Conservation (phyloP, 129 eudicot species). For the Chrysanthemum seticuspe region DNA sequence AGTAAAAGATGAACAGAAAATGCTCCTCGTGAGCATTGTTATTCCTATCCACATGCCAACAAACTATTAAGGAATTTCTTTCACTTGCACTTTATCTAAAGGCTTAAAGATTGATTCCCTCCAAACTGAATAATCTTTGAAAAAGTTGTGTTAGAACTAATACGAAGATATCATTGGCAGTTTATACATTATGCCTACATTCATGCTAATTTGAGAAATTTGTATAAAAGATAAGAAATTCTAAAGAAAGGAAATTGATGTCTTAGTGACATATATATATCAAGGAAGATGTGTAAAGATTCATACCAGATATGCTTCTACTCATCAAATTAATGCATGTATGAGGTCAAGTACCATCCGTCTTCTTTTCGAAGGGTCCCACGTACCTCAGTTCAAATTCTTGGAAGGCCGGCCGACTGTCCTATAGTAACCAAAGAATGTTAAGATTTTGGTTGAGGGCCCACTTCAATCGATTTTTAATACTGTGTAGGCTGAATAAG, state of each 20-base stretch:
- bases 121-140: slow-evolving; percentile 41
- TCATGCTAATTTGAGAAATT: slow-evolving; percentile 12
- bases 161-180: slow-evolving; percentile 15
- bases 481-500: slow-evolving; percentile 58
- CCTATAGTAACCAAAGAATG: slow-evolving; percentile 39
- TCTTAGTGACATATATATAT: slow-evolving; percentile 22
- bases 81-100: slow-evolving; percentile 49
- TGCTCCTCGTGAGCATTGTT: slow-evolving; percentile 33
- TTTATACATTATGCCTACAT: slow-evolving; percentile 1
- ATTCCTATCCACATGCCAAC: slow-evolving; percentile 68
- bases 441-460: slow-evolving; percentile 38
- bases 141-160: slow-evolving; percentile 33
- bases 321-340: slow-evolving; percentile 37
- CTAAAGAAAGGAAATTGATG: slow-evolving; percentile 23
- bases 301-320: slow-evolving; percentile 40
- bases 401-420: slow-evolving; percentile 33
- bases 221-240: slow-evolving; percentile 9
- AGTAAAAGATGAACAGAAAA: slow-evolving; percentile 17
- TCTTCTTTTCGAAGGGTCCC: slow-evolving; percentile 45
- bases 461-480: slow-evolving; percentile 32
- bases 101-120: slow-evolving; percentile 62
- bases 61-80: slow-evolving; percentile 54
- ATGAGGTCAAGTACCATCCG: slow-evolving; percentile 60
- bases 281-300: slow-evolving; percentile 41
- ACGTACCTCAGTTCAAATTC: slow-evolving; percentile 15